Evolutionary conservation across 1,284 basidiomycete genomes (phyloP).

Genomic region (Cronartium quercuum): DNA sequence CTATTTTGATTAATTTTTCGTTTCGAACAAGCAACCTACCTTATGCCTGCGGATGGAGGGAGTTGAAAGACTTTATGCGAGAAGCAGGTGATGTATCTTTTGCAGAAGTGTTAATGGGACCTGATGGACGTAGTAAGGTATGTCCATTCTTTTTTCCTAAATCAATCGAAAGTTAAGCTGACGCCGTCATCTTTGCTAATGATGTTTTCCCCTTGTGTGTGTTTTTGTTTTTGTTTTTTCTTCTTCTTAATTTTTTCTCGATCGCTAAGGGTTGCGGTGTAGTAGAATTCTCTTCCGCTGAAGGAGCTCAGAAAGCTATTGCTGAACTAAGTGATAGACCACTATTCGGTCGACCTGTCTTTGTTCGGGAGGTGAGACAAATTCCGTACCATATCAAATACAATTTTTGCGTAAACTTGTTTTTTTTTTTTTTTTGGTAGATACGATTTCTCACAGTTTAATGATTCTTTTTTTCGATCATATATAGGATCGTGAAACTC

Average conservation of each 20-base stretch:
- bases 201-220: not conserved
- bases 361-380: slow-evolving; percentile 77
- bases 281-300: slow-evolving; percentile 76
- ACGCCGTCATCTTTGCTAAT: not conserved
- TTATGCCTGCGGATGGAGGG: slow-evolving; percentile 36
- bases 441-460: not conserved
- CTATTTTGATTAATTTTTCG: too few species aligned
- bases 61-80: slow-evolving; percentile 39
- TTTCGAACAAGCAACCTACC: slow-evolving; percentile 37
- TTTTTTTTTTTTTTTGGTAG: too few species aligned
- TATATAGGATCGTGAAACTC: slow-evolving; percentile 82
- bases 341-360: slow-evolving; percentile 83
- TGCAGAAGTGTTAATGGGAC: slow-evolving; percentile 37
- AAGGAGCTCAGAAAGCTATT: slow-evolving; percentile 78
- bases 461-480: not conserved
- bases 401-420: too few species aligned
- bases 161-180: too few species aligned
- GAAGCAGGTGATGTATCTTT: slow-evolving; percentile 37
- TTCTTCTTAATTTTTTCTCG: not conserved
- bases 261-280: slow-evolving; percentile 32
- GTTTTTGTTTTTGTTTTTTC: not conserved
- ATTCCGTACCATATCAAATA: not conserved
- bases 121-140: slow-evolving; percentile 37
- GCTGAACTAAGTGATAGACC: slow-evolving; percentile 78
- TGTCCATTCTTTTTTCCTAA: too few species aligned